Conservation (phyloP, 352 stramenopile species). For the Phytopythium sindhum region DNA sequence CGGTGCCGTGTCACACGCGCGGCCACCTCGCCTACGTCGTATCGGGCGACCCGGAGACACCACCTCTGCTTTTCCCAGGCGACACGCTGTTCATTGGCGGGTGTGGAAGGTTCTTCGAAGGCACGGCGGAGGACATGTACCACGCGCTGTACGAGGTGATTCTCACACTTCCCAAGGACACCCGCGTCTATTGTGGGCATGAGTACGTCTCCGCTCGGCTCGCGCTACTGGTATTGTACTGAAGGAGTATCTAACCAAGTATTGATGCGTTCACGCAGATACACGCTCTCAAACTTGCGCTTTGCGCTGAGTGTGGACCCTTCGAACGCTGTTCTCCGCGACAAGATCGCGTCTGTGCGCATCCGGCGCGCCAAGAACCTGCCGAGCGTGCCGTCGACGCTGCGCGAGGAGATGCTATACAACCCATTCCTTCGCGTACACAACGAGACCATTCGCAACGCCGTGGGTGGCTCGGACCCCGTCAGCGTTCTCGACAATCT, state of each 20-base stretch:
- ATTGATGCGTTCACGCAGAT: conserved; percentile 26
- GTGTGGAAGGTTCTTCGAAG: conserved; percentile 88
- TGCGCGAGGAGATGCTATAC: conserved; percentile 86
- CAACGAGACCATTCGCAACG: conserved; percentile 78
- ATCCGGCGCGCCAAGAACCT: conserved; percentile 79
- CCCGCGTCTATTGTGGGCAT: conserved; percentile 87
- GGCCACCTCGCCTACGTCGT: conserved; percentile 86
- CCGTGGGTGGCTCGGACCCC: conserved; percentile 71
- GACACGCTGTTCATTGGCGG: conserved; percentile 87
- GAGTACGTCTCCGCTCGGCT: conserved; percentile 32
- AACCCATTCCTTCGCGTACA: conserved; percentile 86
- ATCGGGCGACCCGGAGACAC: conserved; percentile 68
- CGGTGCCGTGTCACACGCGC: conserved; percentile 83
- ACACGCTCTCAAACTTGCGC: conserved; percentile 91
- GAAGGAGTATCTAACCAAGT: not conserved
- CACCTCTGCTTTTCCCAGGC: conserved; percentile 80
- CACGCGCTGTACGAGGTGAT: conserved; percentile 85
- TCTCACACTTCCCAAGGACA: conserved; percentile 81
- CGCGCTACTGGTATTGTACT: not conserved
- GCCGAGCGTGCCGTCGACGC: conserved; percentile 90
- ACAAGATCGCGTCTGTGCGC: conserved; percentile 85
- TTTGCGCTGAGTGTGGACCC: conserved; percentile 94
- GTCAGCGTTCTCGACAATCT: conserved; percentile 81
- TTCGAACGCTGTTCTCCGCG: conserved; percentile 79
- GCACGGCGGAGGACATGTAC: conserved; percentile 87